phyloP scores from a whole-genome alignment of 2,329 filamentous ascomycete genomes.

The Didymella sp. region DNA sequence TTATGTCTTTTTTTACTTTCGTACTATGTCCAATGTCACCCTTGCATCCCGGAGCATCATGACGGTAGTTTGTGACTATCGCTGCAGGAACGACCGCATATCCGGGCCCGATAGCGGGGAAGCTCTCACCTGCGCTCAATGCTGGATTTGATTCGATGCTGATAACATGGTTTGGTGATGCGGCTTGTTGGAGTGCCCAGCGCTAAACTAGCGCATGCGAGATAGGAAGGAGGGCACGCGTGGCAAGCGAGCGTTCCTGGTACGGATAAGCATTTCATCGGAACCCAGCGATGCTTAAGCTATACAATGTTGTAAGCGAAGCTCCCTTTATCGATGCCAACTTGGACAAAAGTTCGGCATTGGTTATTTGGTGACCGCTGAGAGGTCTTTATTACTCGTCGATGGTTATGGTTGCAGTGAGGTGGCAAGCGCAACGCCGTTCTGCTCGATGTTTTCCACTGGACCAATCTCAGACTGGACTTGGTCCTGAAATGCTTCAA shows the following conservation, averaged over 20 bases:
- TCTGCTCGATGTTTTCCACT: not conserved
- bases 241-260: not conserved
- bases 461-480: not conserved
- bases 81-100: slow-evolving; percentile 14
- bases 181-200: slow-evolving; percentile 1
- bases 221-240: slow-evolving; percentile 13
- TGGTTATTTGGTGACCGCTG: not conserved
- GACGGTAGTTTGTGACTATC: slow-evolving; percentile 5
- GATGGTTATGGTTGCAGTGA: not conserved
- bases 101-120: slow-evolving; percentile 8
- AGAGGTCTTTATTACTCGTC: not conserved
- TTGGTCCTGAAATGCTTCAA: not conserved
- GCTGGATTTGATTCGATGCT: slow-evolving; percentile 12
- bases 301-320: not conserved
- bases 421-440: not conserved
- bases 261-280: slow-evolving; percentile 16
- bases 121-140: slow-evolving; percentile 3
- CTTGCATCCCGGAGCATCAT: slow-evolving; percentile 4
- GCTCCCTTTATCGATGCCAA: not conserved
- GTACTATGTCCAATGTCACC: not conserved
- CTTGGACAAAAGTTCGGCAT: not conserved
- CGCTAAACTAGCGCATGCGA: slow-evolving; percentile 3
- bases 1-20: not conserved
- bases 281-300: slow-evolving; percentile 10
- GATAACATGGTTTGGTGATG: slow-evolving; percentile 13